These are phyloP conservation scores for Fusarium nurragi DNA, from an alignment of 2,329 filamentous ascomycete species.

Conservation along the genomic window DNA sequence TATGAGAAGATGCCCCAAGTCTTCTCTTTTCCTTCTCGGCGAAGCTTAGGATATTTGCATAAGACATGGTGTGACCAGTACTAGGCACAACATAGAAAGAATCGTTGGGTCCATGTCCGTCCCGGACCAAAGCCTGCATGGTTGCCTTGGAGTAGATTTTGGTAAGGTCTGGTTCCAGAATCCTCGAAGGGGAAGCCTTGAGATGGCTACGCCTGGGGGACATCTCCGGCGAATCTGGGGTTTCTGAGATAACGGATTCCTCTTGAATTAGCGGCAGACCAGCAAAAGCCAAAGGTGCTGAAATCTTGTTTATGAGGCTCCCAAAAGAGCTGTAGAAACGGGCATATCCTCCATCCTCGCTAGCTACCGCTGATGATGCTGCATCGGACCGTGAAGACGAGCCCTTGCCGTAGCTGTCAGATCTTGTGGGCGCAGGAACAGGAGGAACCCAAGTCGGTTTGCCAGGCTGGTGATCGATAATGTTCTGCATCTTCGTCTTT, in stretches of 20 bases:
- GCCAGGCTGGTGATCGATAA: constrained; percentile 62
- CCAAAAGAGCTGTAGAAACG: constrained; percentile 94
- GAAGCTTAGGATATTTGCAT: constrained; percentile 85
- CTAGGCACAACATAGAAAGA: constrained; percentile 97
- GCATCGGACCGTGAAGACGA: constrained; percentile 42
- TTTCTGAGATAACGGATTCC: constrained; percentile 51
- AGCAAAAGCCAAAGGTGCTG: constrained; percentile 90
- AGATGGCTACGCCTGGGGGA: constrained; percentile 52
- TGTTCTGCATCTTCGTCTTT: constrained; percentile 63
- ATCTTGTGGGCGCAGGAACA: constrained; percentile 37
- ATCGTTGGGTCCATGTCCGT: constrained; percentile 70
- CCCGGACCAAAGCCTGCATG: constrained; percentile 78
- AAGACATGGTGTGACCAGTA: constrained; percentile 89
- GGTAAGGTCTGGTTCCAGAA: constrained; percentile 72
- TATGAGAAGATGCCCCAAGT: constrained; percentile 60
- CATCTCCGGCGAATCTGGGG: constrained; percentile 50
- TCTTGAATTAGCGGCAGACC: constrained; percentile 79
- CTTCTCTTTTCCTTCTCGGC: constrained; percentile 73
- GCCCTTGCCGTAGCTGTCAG: constrained; percentile 41
- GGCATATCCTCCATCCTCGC: constrained; percentile 81
- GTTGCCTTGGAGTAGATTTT: constrained; percentile 88
- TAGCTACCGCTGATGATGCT: constrained; percentile 19
- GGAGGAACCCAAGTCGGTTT: constrained; percentile 65
- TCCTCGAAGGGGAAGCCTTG: constrained; percentile 46
- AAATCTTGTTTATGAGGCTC: constrained; percentile 85